These are phyloP conservation scores for Inonotus hispidus DNA, from an alignment of 1,284 basidiomycete genomes.

Conservation along the genomic window DNA sequence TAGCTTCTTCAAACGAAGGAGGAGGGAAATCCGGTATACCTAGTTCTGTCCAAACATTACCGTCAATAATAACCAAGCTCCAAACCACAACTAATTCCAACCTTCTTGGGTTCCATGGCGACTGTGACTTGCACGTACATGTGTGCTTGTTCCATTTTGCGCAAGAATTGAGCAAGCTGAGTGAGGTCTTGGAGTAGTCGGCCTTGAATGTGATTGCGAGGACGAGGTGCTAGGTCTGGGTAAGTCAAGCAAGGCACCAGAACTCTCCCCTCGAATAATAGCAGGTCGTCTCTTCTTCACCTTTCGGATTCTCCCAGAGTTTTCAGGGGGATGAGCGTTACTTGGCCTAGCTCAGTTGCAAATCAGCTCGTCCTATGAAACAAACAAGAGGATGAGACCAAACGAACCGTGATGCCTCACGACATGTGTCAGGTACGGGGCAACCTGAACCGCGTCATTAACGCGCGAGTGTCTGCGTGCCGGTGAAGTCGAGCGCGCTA, in stretches of 20 bases:
- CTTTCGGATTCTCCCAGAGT: conserved; percentile 47
- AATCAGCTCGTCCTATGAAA: neutral
- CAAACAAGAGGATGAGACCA: neutral
- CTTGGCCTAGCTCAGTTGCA: conserved; percentile 29
- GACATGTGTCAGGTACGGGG: conserved; percentile 54
- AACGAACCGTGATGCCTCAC: conserved; percentile 42
- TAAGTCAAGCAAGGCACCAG: neutral
- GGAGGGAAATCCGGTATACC: conserved; percentile 14
- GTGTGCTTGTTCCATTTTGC: neutral
- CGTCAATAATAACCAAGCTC: neutral
- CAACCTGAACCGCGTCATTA: conserved; percentile 46
- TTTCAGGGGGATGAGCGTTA: conserved; percentile 48
- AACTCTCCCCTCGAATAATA: neutral
- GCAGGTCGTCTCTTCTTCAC: conserved; percentile 28
- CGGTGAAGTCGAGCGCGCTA: neutral
- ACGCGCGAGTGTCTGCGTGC: conserved; percentile 21
- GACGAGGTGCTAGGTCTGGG: neutral
- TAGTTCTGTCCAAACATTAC: neutral
- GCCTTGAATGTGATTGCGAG: neutral
- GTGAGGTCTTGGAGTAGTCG: neutral
- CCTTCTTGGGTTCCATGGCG: neutral
- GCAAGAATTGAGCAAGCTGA: neutral
- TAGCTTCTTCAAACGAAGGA: conserved; percentile 17
- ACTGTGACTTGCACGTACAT: neutral
- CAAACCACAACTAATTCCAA: neutral